Conservation (phyloP, 768 basidiomycete genomes). For the Cystobasidium ongulense region DNA sequence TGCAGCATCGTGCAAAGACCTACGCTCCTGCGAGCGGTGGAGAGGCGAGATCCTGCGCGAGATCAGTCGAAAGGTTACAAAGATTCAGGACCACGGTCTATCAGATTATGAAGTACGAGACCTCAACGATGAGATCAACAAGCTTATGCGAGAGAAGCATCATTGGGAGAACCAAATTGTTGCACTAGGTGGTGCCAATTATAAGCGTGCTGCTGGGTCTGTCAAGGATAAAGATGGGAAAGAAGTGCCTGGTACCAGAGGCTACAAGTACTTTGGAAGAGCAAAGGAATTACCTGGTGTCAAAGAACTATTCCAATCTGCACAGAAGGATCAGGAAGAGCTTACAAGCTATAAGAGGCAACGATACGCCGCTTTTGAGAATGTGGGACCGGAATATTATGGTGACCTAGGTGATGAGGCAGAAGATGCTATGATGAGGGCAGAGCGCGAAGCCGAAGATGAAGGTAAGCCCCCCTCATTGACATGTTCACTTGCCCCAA, state of each 20-base stretch:
- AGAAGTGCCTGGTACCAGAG: constrained; percentile 91
- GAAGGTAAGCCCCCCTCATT: constrained; percentile 56
- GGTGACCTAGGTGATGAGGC: constrained; percentile 74
- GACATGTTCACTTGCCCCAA: background rate
- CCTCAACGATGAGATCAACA: constrained; percentile 96
- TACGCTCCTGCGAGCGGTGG: constrained; percentile 91
- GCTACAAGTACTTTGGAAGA: constrained; percentile 99
- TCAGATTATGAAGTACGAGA: constrained; percentile 94
- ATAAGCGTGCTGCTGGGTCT: constrained; percentile 75
- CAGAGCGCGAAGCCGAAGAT: constrained; percentile 63
- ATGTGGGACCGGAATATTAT: constrained; percentile 56
- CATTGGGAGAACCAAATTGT: constrained; percentile 99
- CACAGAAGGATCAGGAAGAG: constrained; percentile 29
- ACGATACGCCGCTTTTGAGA: constrained; percentile 19
- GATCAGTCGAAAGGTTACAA: constrained; percentile 90
- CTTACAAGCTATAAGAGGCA: constrained; percentile 22
- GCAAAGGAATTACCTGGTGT: constrained; percentile 94
- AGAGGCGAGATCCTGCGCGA: constrained; percentile 89
- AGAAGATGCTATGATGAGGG: constrained; percentile 58
- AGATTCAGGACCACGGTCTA: constrained; percentile 89
- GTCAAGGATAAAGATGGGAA: constrained; percentile 92
- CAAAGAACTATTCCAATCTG: constrained; percentile 74
- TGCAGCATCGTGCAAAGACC: constrained; percentile 81
- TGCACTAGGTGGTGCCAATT: constrained; percentile 91
- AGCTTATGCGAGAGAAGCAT: constrained; percentile 81